Conservation (phyloP, 352 stramenopile genomes). For the Phytopythium chamaehyphon region DNA sequence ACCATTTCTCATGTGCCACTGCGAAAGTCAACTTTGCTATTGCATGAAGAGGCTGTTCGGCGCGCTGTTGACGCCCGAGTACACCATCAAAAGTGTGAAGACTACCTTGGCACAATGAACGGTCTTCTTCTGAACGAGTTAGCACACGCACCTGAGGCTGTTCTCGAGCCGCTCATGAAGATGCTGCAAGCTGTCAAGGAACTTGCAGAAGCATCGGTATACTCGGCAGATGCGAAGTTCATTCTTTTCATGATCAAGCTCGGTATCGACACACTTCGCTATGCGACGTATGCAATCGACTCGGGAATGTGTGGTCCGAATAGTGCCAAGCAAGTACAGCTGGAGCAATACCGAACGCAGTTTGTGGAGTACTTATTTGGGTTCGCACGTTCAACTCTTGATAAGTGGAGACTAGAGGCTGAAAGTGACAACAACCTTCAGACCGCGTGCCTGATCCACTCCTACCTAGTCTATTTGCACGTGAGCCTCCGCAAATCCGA, state of each 20-base stretch:
- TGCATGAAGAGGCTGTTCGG: slow-evolving; percentile 80
- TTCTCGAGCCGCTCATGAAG: slow-evolving; percentile 65
- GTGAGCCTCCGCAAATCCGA: slow-evolving; percentile 62
- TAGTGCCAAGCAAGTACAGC: slow-evolving; percentile 26
- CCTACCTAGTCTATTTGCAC: slow-evolving; percentile 69
- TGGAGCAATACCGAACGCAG: slow-evolving; percentile 49
- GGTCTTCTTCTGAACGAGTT: slow-evolving; percentile 98
- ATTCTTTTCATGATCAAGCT: slow-evolving; percentile 89
- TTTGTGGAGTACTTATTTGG: slow-evolving; percentile 62
- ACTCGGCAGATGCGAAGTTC: slow-evolving; percentile 79
- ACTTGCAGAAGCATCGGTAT: slow-evolving; percentile 73
- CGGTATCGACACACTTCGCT: slow-evolving; percentile 71
- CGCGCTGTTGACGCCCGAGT: slow-evolving; percentile 67
- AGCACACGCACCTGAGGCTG: slow-evolving; percentile 91
- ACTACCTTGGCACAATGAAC: slow-evolving; percentile 93
- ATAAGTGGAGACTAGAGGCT: slow-evolving; percentile 77
- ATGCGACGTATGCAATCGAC: slow-evolving; percentile 74
- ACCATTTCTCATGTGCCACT: slow-evolving; percentile 75
- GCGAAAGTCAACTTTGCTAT: slow-evolving; percentile 74
- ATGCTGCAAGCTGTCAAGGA: slow-evolving; percentile 83
- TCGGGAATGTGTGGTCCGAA: slow-evolving; percentile 26
- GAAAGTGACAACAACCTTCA: slow-evolving; percentile 72
- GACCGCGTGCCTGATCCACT: slow-evolving; percentile 83
- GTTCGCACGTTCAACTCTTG: slow-evolving; percentile 63
- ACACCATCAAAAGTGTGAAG: slow-evolving; percentile 77